These are phyloP conservation scores for Aspergillus hancockii DNA, from an alignment of 495 filamentous ascomycete genomes.

Conservation along the genomic window DNA sequence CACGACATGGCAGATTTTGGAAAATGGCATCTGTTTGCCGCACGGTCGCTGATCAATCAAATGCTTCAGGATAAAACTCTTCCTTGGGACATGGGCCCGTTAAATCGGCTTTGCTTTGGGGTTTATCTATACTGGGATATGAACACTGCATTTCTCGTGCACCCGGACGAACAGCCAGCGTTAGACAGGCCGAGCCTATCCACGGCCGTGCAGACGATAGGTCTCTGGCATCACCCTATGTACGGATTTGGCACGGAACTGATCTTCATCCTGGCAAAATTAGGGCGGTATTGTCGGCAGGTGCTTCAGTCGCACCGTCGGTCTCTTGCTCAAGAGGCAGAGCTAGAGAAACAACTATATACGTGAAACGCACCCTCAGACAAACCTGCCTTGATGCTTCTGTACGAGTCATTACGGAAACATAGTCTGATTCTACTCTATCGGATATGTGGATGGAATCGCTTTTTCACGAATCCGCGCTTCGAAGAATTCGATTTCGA, in stretches of 20 bases:
- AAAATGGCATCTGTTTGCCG: slow-evolving; percentile 18
- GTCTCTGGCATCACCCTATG: slow-evolving; percentile 18
- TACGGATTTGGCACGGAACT: slow-evolving; percentile 12
- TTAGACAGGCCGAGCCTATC: slow-evolving; percentile 11
- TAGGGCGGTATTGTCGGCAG: slow-evolving; percentile 21
- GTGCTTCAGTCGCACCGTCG: slow-evolving; percentile 12
- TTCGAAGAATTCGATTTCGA: no score
- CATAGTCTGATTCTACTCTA: slow-evolving; percentile 19
- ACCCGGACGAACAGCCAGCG: neutral
- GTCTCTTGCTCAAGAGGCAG: slow-evolving; percentile 14
- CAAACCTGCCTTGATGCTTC: slow-evolving; percentile 17
- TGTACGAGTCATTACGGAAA: slow-evolving; percentile 19
- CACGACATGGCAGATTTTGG: slow-evolving; percentile 16
- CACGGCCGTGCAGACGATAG: neutral
- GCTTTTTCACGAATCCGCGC: neutral
- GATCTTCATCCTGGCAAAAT: slow-evolving; percentile 14
- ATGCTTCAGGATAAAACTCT: slow-evolving; percentile 17
- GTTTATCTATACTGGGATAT: slow-evolving; percentile 23
- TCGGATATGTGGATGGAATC: slow-evolving; percentile 13
- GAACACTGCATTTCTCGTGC: slow-evolving; percentile 15
- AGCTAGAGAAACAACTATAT: slow-evolving; percentile 14
- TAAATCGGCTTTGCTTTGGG: slow-evolving; percentile 4
- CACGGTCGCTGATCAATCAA: slow-evolving; percentile 16
- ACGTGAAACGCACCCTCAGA: slow-evolving; percentile 14
- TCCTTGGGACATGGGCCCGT: no score